phyloP scores from a whole-genome alignment of 2,329 filamentous ascomycete species.

The Aspergillus niger region DNA sequence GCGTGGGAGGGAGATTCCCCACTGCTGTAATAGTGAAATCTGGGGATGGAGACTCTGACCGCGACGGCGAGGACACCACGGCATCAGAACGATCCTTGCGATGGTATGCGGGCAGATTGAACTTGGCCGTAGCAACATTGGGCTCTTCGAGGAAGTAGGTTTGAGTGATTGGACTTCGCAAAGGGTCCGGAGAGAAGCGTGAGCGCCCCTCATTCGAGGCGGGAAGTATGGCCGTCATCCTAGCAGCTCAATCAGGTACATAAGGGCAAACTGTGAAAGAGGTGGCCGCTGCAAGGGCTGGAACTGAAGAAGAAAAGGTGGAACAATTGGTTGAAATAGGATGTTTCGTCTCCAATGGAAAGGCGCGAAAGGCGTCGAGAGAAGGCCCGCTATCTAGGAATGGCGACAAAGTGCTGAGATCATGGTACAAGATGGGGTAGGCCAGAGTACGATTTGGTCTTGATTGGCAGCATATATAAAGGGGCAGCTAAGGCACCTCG shows the following conservation, averaged over 20 bases:
- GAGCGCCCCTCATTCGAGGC: conserved; percentile 34
- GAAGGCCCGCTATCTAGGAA: not conserved
- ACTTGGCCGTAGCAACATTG: conserved; percentile 25
- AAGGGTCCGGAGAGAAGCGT: conserved; percentile 34
- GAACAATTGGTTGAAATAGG: not conserved
- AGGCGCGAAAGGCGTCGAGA: not conserved
- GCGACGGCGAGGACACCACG: conserved; percentile 36
- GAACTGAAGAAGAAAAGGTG: not conserved
- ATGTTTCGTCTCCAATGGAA: not conserved
- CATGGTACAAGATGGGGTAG: not conserved
- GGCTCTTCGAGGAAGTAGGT: conserved; percentile 35
- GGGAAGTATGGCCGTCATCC: conserved; percentile 41
- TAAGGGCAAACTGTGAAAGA: not conserved
- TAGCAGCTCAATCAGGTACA: conserved; percentile 11
- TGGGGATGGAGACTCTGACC: conserved; percentile 43
- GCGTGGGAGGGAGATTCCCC: conserved; percentile 36
- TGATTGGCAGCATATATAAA: conserved; percentile 3
- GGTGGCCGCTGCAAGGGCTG: not conserved
- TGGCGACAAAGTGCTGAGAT: conserved; percentile 1
- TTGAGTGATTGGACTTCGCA: conserved; percentile 34
- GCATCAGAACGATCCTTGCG: conserved; percentile 28
- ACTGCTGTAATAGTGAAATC: conserved; percentile 34
- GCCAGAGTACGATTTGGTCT: not conserved
- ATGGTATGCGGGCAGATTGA: conserved; percentile 31
- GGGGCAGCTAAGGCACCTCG: not conserved